Conservation (phyloP, 768 basidiomycete genomes). For the Russula griseocarnosa region DNA sequence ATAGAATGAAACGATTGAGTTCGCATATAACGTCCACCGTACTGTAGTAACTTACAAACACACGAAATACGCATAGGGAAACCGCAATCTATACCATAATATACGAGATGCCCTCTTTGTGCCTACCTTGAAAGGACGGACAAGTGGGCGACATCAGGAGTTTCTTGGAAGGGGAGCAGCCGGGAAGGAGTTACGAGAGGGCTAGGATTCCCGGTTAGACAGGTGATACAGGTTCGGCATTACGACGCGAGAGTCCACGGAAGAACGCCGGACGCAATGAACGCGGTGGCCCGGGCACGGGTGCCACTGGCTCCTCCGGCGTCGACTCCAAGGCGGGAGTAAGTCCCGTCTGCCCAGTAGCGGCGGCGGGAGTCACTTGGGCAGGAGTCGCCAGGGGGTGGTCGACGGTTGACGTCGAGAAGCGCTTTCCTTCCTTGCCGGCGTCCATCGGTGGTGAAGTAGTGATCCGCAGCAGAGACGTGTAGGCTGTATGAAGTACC, state of each 20-base stretch:
- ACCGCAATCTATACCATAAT: background rate
- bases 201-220: background rate
- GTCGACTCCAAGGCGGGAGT: conserved; percentile 1
- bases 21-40: background rate
- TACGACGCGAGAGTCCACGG: conserved; percentile 17
- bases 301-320: conserved; percentile 9
- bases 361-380: background rate
- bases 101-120: background rate
- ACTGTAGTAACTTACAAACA: conserved; percentile 1
- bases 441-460: conserved; percentile 28
- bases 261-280: conserved; percentile 20
- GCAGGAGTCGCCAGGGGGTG: background rate
- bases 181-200: background rate
- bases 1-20: background rate
- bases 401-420: conserved; percentile 28
- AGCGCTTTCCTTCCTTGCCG: conserved; percentile 26
- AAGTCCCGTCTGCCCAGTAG: background rate
- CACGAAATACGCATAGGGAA: background rate
- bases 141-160: background rate
- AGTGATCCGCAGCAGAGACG: conserved; percentile 44
- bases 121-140: background rate
- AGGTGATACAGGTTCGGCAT: conserved; percentile 9
- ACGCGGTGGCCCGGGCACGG: background rate
- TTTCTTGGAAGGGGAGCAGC: background rate
- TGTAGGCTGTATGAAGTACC: conserved; percentile 38